Base-by-base conservation (phyloP, 371 early-diverging fungal genomes). In the Apophysomyces trapeziformis region DNA sequence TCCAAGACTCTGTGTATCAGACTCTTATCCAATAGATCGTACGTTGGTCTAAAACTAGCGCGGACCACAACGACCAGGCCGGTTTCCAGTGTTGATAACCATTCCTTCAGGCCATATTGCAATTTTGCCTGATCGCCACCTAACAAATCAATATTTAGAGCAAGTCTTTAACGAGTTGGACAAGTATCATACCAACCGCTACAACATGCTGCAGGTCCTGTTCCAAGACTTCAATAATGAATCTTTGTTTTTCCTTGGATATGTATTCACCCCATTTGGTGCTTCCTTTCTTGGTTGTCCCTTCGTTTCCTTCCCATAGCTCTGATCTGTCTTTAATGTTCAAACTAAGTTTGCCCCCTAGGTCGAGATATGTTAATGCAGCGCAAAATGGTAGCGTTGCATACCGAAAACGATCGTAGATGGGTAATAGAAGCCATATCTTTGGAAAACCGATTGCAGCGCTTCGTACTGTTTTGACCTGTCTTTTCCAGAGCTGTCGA, bases 391-490 rank as follows among this genome's bases (percentile, higher is more conserved):
- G 41, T 11, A 50, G 32, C 32, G 32, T 26, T 26, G 32, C 54
- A 7, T 50, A 26, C 54, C 54, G 16, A 50, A 50, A 5, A 7
- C 9, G 7, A 50, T 50, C 11, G 21, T 7, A 4, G 21, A 9
- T 26, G 54, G 54, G 21, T 18, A 50, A 26, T 50, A 50, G 21
- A 21, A 50, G 21, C 54, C 54, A 21, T 50, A 50, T n/a, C 54
- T n/a, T 50, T 50, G 54, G 11, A 21, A 50, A 26, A 21, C 11
- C 4, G 3, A 21, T 26, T 50, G 54, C 54, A 50, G 11, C 32
- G 4, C 54, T 9, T 50, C 16, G 21, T 7, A 50, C 2, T 50
- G 16, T 50, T n/a, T 21, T 9, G 5, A 11, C 11, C 9, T 21
- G 5, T 21, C 21, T 50, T 16, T 5, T 18, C 11, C 54, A 1